Evolutionary conservation across 2,329 filamentous ascomycete genomes (phyloP).

Genomic region (Talaromyces sp.): DNA sequence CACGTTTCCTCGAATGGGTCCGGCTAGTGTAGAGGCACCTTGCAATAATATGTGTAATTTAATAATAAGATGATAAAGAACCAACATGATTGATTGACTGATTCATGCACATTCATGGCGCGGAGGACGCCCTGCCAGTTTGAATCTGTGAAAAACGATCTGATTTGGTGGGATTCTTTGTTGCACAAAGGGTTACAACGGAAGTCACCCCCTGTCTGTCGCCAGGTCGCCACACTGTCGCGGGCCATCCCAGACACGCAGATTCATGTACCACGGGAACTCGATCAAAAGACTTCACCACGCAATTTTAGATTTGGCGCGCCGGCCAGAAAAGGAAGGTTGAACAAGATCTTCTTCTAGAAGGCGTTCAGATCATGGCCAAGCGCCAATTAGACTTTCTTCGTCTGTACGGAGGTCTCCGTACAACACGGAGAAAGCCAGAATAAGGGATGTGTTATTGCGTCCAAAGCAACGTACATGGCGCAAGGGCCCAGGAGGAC

Average conservation of each 20-base stretch:
- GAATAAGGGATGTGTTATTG: background rate
- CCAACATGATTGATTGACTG: background rate
- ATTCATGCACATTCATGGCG: background rate
- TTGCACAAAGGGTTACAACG: constrained; percentile 5
- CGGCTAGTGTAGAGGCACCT: background rate
- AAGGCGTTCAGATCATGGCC: background rate
- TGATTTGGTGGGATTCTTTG: background rate
- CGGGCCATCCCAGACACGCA: background rate
- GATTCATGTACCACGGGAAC: background rate
- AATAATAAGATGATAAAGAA: background rate
- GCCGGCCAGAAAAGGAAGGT: background rate
- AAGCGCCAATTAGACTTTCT: background rate
- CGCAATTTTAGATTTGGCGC: background rate
- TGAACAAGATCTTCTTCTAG: background rate
- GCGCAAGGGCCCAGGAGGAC: background rate
- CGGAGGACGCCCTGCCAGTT: background rate
- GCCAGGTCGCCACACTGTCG: background rate
- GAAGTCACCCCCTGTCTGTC: background rate
- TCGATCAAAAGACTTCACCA: background rate
- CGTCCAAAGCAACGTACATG: background rate
- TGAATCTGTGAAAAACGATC: background rate
- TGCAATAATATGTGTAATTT: background rate
- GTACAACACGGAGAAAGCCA: background rate
- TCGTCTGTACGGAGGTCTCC: background rate
- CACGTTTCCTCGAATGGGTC: background rate